Base-by-base conservation (phyloP, 2,329 filamentous ascomycete species). In the Fusarium hostae region DNA sequence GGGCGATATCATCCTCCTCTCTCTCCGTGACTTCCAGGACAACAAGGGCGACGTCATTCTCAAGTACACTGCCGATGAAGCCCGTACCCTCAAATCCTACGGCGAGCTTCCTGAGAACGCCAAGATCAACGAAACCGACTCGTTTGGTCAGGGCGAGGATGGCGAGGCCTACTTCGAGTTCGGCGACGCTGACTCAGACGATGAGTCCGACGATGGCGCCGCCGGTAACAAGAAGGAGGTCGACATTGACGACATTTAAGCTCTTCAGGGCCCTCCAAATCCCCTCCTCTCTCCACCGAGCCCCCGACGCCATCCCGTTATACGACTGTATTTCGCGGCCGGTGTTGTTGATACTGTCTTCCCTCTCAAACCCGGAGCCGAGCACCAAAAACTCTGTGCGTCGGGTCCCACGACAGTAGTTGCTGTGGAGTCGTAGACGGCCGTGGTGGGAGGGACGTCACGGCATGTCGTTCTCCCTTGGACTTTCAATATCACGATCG, bases 91-190 rank as follows among this genome's bases (percentile, higher is more conserved):
- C 79, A 98, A 98, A 87, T 94, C 94, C 70, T 98, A 98, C 84
- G 96, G 96, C 83, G 96, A 99, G 85, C 88, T 99, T 68, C 96
- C 96, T 76, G 96, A 98, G 86, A 93, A 90, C 79, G 96, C 96
- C 82, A 98, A 98, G 92, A 99, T 99, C 90, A 99, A 99, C 90
- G 96, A 99, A 90, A 97, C 94, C 73, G 96, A 98, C 84, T 97
- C 94, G 51, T 97, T 92, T 80, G 90, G 94, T 79, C 93, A 95
- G 83, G 93, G 95, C 82, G 95, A 94, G 83, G 92, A 97, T 82
- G 95, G 96, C 83, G 94, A 97, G 80, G 94, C 93, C 86, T 96
- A 96, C 85, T 97, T 99, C 87, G 96, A 98, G 86, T 98, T 98
- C 87, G 96, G 97, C 85, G 95, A 98, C 83, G 95, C 97, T 83